phyloP scores from a whole-genome alignment of 1,284 basidiomycete genomes.

The Psilocybe mexicana region DNA sequence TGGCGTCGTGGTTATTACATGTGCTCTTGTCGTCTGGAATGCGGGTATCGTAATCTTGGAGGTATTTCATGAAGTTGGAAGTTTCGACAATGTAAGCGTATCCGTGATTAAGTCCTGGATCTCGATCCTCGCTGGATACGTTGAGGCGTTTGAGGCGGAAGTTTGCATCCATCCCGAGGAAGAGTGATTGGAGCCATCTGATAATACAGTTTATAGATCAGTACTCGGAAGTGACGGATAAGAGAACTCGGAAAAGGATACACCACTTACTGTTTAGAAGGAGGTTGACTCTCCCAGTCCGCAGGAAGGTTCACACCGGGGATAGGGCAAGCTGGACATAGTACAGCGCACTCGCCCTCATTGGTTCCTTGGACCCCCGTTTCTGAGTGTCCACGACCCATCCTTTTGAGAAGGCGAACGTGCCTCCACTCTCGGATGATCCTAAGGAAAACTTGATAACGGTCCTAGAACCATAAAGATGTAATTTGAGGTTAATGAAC shows the following conservation, averaged over 20 bases:
- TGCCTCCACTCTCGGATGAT: conserved; percentile 28
- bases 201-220: background rate
- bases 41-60: conserved; percentile 16
- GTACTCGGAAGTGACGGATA: conserved; percentile 2
- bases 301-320: conserved; percentile 33
- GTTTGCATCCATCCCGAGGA: conserved; percentile 23
- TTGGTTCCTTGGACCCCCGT: conserved; percentile 22
- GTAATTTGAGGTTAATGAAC: background rate
- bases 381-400: conserved; percentile 30
- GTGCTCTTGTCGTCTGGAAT: conserved; percentile 21
- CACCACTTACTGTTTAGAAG: conserved; percentile 4
- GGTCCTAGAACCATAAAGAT: conserved; percentile 10
- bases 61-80: conserved; percentile 15
- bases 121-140: conserved; percentile 19
- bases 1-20: conserved; percentile 27
- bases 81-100: conserved; percentile 22
- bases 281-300: conserved; percentile 22
- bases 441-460: conserved; percentile 17
- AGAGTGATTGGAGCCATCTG: conserved; percentile 23
- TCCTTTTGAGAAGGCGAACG: conserved; percentile 31
- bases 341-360: conserved; percentile 29
- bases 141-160: conserved; percentile 22
- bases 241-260: conserved; percentile 2
- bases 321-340: conserved; percentile 37
- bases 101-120: conserved; percentile 14